Percentiles rank a stretch among this genome's conserved stretches.
These are phyloP conservation scores for Ganoderma sinense DNA, from an alignment of 1,284 basidiomycete species.

Conservation along the genomic window DNA sequence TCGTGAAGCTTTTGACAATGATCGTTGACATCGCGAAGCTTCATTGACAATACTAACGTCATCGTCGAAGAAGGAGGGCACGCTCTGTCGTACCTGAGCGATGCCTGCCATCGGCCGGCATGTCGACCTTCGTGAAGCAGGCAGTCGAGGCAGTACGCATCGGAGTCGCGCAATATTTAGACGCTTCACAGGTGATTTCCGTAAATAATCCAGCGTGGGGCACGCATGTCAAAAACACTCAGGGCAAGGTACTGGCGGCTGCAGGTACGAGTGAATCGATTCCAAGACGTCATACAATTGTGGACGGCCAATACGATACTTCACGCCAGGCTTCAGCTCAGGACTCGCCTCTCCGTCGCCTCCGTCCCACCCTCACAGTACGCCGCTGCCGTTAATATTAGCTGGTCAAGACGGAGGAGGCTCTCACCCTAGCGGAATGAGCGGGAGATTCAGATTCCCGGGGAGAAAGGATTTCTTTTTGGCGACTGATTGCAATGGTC, in stretches of 20 bases:
- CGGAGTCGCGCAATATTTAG: conserved; percentile 1
- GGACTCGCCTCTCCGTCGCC: conserved; percentile 13
- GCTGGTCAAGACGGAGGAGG: background rate
- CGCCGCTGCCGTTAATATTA: conserved; percentile 4
- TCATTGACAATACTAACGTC: background rate
- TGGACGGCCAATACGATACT: background rate
- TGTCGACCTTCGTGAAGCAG: conserved; percentile 17
- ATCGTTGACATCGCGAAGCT: background rate
- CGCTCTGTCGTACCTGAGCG: conserved; percentile 17
- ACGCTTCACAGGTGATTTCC: background rate
- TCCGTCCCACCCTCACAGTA: conserved; percentile 1
- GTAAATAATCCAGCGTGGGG: background rate
- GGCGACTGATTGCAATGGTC: background rate
- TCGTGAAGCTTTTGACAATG: background rate
- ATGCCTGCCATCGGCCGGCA: conserved; percentile 18
- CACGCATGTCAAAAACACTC: conserved; percentile 4
- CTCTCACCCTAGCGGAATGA: conserved; percentile 1
- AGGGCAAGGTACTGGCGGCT: conserved; percentile 10
- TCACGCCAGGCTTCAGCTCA: background rate
- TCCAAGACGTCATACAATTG: background rate
- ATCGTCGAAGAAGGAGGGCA: background rate
- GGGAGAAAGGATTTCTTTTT: background rate
- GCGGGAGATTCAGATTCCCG: background rate
- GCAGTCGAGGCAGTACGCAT: conserved; percentile 9
- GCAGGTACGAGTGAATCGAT: background rate